Conservation (phyloP, 352 stramenopile genomes). For the Plasmopara viticola region DNA sequence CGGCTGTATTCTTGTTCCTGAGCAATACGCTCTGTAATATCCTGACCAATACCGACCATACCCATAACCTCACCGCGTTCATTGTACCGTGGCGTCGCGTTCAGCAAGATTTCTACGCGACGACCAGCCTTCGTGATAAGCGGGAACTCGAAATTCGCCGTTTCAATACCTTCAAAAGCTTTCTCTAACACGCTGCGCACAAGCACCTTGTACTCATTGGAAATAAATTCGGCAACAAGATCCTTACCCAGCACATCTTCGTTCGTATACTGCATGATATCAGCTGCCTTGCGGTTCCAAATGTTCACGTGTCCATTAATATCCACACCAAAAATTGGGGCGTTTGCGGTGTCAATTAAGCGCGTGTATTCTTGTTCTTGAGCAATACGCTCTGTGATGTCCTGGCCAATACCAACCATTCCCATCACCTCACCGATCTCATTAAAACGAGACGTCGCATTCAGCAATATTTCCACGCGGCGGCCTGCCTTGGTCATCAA, state of each 20-base stretch:
- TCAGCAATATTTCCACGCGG: too few species aligned
- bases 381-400: too few species aligned
- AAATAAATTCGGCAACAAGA: constrained; percentile 14
- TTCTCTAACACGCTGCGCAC: constrained; percentile 1
- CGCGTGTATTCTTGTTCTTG: not conserved
- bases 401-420: too few species aligned
- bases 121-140: not conserved
- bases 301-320: constrained; percentile 8
- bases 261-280: constrained; percentile 40
- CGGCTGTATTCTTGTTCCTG: too few species aligned
- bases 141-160: too few species aligned
- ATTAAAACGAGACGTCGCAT: too few species aligned
- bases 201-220: constrained; percentile 10
- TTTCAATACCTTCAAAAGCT: too few species aligned
- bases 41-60: too few species aligned
- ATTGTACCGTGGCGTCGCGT: not conserved
- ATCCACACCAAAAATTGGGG: not conserved
- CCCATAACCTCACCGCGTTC: not conserved
- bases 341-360: not conserved
- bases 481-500: too few species aligned
- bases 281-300: constrained; percentile 19
- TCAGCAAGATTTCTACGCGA: not conserved
- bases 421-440: too few species aligned
- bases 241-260: constrained; percentile 37
- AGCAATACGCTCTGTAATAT: too few species aligned